A percentile compares a stretch with the other conserved stretches of the same genome.
Evolutionary conservation across 2,329 filamentous ascomycete genomes (phyloP).

Genomic region (Pyrenochaeta sp.): DNA sequence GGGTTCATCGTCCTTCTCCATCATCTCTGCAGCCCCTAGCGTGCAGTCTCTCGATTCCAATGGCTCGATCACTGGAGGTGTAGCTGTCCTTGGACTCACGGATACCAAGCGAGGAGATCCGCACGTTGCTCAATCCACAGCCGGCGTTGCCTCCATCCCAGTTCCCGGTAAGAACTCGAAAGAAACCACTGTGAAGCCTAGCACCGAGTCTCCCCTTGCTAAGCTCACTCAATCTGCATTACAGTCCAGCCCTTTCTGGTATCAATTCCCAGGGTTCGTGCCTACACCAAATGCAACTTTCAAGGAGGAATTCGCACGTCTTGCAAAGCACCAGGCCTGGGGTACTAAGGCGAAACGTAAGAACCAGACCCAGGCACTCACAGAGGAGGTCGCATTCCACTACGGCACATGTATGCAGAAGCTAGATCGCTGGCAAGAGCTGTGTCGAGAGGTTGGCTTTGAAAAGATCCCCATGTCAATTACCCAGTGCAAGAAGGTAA

Average conservation of each 20-base stretch:
- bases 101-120: background rate
- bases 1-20: conserved; percentile 21
- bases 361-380: conserved; percentile 21
- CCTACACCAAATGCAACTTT: conserved; percentile 24
- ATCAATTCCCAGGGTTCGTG: conserved; percentile 22
- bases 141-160: background rate
- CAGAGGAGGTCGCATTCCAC: conserved; percentile 27
- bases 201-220: background rate
- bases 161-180: background rate
- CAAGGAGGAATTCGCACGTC: conserved; percentile 28
- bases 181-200: background rate
- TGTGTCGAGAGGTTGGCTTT: conserved; percentile 37
- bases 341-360: background rate
- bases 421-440: conserved; percentile 33
- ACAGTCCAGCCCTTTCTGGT: conserved; percentile 26
- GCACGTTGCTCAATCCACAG: background rate
- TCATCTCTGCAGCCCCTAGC: conserved; percentile 24
- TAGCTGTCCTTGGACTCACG: background rate
- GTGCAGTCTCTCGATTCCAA: conserved; percentile 21
- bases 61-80: conserved; percentile 11
- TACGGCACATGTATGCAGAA: conserved; percentile 23
- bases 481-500: conserved; percentile 39
- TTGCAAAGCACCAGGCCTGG: conserved; percentile 25
- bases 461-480: conserved; percentile 25
- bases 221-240: background rate